phyloP scores from a whole-genome alignment of 768 basidiomycete species.

The Boletus huronensis region DNA sequence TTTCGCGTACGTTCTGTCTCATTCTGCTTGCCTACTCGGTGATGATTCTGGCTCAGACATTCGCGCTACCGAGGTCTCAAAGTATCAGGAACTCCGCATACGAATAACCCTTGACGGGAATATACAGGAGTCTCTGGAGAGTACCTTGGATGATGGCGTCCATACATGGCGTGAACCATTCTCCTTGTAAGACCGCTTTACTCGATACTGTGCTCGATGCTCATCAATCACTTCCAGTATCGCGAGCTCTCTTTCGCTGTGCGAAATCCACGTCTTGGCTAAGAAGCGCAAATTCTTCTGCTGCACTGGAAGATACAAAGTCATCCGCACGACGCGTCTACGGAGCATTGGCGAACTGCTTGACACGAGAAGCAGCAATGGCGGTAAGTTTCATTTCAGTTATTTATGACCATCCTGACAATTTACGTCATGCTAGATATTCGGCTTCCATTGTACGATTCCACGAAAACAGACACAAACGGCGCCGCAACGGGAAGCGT shows the following conservation, averaged over 20 bases:
- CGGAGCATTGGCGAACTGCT: constrained; percentile 23
- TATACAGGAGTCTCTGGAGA: constrained; percentile 30
- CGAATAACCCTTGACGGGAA: constrained; percentile 27
- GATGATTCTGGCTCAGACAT: constrained; percentile 17
- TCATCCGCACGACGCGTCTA: constrained; percentile 28
- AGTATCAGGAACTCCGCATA: constrained; percentile 24
- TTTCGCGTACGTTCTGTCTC: constrained; percentile 22
- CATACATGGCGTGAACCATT: constrained; percentile 31
- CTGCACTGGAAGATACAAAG: constrained; percentile 26
- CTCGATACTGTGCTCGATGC: neutral
- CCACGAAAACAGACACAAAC: constrained; percentile 28
- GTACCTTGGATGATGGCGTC: constrained; percentile 22
- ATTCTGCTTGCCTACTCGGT: neutral
- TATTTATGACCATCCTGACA: constrained; percentile 26
- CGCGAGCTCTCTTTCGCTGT: constrained; percentile 21
- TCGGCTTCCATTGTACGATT: constrained; percentile 33
- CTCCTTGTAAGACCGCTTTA: constrained; percentile 20
- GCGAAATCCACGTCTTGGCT: constrained; percentile 27
- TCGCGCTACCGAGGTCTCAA: constrained; percentile 20
- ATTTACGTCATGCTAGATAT: constrained; percentile 31
- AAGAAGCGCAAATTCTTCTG: constrained; percentile 30
- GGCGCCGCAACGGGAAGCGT: constrained; percentile 26
- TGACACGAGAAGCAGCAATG: constrained; percentile 24
- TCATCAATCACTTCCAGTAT: constrained; percentile 21
- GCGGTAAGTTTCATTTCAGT: constrained; percentile 31